These are phyloP conservation scores for Solanum rostratum DNA, from an alignment of 257 asterid genomes.

Conservation along the genomic window DNA sequence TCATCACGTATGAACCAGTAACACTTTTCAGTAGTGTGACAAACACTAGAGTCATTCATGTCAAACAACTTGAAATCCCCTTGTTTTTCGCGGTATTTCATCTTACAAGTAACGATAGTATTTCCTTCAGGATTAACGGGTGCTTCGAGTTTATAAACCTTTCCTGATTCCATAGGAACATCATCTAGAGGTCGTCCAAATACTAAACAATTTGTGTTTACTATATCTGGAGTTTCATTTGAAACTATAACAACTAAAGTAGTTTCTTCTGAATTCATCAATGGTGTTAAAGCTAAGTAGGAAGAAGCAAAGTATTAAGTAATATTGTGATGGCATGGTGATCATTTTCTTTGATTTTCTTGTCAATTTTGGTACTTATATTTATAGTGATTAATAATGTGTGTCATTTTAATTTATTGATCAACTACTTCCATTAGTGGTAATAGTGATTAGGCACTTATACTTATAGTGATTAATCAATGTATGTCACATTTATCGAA, in stretches of 20 bases:
- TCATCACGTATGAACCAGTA: not conserved
- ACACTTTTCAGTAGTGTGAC: not conserved
- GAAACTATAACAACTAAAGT: not conserved
- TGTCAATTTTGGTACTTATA: not conserved
- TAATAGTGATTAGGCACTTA: not conserved
- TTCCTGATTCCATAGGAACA: not conserved
- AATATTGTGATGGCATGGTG: not conserved
- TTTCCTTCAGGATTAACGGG: not conserved
- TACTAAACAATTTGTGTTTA: not conserved
- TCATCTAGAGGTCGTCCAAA: not conserved
- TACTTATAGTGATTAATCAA: too few species aligned
- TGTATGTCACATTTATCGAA: not conserved
- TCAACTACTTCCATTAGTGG: not conserved
- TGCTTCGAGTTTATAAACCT: not conserved
- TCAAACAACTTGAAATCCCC: not conserved
- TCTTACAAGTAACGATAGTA: not conserved
- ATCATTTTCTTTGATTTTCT: too few species aligned
- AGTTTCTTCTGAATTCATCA: not conserved
- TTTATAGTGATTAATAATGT: not conserved
- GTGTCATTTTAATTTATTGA: not conserved
- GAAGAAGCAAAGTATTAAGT: not conserved
- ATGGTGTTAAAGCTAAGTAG: not conserved
- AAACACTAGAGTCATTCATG: not conserved
- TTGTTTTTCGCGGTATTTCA: not conserved
- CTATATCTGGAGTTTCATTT: not conserved